Conservation (phyloP, 345 rosid species). For the Hibiscus tridactylites region DNA sequence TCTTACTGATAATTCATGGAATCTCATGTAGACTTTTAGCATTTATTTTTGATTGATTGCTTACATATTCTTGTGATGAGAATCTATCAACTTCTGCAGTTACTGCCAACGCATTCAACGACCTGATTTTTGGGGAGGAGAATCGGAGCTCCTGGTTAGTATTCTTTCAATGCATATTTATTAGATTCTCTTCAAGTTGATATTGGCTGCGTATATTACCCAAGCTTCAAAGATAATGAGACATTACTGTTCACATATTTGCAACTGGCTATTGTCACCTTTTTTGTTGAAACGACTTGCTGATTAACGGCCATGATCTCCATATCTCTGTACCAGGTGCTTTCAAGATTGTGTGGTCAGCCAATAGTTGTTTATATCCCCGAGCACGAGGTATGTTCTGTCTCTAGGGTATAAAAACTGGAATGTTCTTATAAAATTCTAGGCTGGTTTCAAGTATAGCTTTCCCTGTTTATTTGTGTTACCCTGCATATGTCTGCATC, state of each 20-base stretch:
- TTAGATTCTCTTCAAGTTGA: not conserved
- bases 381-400: constrained; percentile 59
- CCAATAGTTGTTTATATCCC: constrained; percentile 75
- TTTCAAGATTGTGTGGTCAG: constrained; percentile 69
- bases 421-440: not conserved
- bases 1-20: not conserved
- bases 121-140: constrained; percentile 93
- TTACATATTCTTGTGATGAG: not conserved
- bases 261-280: not conserved
- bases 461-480: not conserved
- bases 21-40: not conserved
- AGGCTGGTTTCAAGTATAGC: not conserved
- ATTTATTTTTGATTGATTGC: not conserved
- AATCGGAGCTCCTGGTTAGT: constrained; percentile 85
- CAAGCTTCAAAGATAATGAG: not conserved
- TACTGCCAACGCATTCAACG: constrained; percentile 69
- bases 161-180: constrained; percentile 7
- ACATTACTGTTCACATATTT: not conserved
- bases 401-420: not conserved
- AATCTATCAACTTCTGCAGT: constrained; percentile 26
- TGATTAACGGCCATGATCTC: constrained; percentile 4
- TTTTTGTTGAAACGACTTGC: constrained; percentile 7
- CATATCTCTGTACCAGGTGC: constrained; percentile 43
- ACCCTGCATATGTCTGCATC: not conserved
- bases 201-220: not conserved